Evolutionary conservation across 768 basidiomycete genomes (phyloP), one percentile per base, ranked within the genome.

Genomic region (Clitopilus passeckerianus): DNA sequence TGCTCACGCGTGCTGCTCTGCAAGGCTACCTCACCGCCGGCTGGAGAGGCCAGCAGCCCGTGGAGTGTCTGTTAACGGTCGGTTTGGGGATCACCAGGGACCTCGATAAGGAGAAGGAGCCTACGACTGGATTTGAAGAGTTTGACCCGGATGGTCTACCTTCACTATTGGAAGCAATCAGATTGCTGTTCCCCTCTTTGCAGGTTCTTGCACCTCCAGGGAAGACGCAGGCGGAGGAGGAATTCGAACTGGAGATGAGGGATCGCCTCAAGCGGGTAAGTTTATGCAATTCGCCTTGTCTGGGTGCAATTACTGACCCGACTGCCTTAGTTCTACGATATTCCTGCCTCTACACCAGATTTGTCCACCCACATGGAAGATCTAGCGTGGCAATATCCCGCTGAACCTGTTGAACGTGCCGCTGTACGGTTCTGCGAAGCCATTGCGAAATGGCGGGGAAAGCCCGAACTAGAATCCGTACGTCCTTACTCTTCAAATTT

Each of bases 21-120:
- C 91, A 95, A 66, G 93, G 93, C 0, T 95, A 94, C 67, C 77
- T 94, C 50, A 86, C 85, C 1, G 87, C 85, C 9, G 87, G 89
- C 0, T 95, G 93, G 93, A 80, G 79, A 27, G 91, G 93, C 0
- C 73, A 82, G 0, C 81, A 85, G 37, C 85, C 87, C 5, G 80
- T 86, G 9, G 87, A 91, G 65, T 84, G 87, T 60, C 71, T 95
- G 58, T 72, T 94, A 53, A 85, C 86, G 1, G 81, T 93, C 22
- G 93, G 92, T 1, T 71, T 89, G 46, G 83, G 85, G 7, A 71
- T 80, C 20, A 69, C 60, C 23, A 70, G 71, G 34, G 63, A 65
- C 14, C 71, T 70, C 1, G 72, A 72, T 34, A 64, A 68, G 10
- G 71, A 70, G 16, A 73, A 73, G 10, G 77, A 79, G 34, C 60